Evolutionary conservation across 306 rosid species (phyloP).

Genomic region (Elaeagnus macrophylla): DNA sequence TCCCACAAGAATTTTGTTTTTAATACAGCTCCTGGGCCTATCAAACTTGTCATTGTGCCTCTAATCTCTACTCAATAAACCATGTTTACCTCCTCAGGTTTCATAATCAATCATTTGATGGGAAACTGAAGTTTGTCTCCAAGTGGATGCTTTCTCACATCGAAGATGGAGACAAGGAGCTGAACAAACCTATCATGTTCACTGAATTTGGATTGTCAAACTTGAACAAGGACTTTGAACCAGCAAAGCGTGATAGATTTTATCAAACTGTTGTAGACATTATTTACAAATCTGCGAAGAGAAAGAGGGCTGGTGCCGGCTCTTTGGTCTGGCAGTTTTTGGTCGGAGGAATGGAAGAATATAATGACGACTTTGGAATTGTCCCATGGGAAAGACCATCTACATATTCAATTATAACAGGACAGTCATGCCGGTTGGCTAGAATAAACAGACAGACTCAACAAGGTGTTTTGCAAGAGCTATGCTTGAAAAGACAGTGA

Average conservation of each 20-base stretch:
- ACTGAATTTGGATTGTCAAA: slow-evolving; percentile 14
- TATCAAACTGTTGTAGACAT: slow-evolving; percentile 5
- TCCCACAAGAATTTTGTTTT: too few relatives aligned
- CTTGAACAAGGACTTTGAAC: background rate
- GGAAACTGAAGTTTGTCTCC: slow-evolving; percentile 10
- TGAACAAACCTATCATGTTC: slow-evolving; percentile 18
- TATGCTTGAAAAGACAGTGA: slow-evolving; percentile 4
- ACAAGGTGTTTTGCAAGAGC: background rate
- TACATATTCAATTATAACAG: slow-evolving; percentile 6
- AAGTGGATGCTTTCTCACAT: slow-evolving; percentile 17
- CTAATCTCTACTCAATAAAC: too few relatives aligned
- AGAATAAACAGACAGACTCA: background rate
- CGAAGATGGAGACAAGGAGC: slow-evolving; percentile 5
- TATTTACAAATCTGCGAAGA: slow-evolving; percentile 13
- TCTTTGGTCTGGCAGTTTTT: slow-evolving; percentile 18
- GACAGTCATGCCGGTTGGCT: slow-evolving; percentile 14
- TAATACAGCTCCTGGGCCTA: too few relatives aligned
- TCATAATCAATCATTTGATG: slow-evolving; percentile 4
- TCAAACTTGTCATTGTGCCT: too few relatives aligned
- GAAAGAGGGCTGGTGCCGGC: slow-evolving; percentile 15
- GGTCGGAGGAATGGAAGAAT: slow-evolving; percentile 17
- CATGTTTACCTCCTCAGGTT: background rate
- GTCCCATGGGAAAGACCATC: slow-evolving; percentile 10
- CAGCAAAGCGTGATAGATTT: background rate
- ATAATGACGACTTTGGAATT: slow-evolving; percentile 14